Base-by-base conservation (phyloP, 1,139 yeast species). In the Pichia sp. region DNA sequence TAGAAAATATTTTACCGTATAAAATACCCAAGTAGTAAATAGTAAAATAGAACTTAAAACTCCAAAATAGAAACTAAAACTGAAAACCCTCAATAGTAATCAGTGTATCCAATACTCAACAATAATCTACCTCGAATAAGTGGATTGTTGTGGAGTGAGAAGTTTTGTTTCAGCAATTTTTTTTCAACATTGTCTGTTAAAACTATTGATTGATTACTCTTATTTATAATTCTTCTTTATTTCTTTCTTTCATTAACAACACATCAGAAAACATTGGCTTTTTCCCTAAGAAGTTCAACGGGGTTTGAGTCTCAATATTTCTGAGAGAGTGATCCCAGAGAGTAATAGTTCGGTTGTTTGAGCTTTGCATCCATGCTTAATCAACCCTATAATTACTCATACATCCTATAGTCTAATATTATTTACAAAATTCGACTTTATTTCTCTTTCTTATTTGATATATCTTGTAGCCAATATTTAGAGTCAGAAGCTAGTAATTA, bases 301-400 rank as follows among this genome's bases (percentile, higher is more conserved):
- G 41, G 45, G 30, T 22, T 44, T 26, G 43, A 54, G 61, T 58
- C 60, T 57, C 61, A 57, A 48, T 43, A 46, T 47, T 55, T 43
- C 58, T 57, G 63, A 59, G 46, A 59, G 59, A 58, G 30, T 30
- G 29, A 23, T 23, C 26, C 32, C 30, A 23, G 29, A 23, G 48
- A 23, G 34, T 41, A 46, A 37, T 42, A 47, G 48, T 48, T 48
- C 51, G 48, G 51, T 46, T 36, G 44, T 30, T 35, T 39, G 36
- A 26, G 28, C 41, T 33, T 33, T 37, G 30, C 40, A 31, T 39
- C 41, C 31, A 31, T 39, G 41, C 43, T 43, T 42, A 42, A 20
- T 11, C 35, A 39, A 49, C 47, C 49, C 50, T 49, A 49, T 45
- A 45, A 20, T 35, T 43, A 39, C 29, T 34, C 51, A 30, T 16